These are phyloP conservation scores for Stellera chamaejasme DNA, from an alignment of 345 rosid species.

Conservation along the genomic window DNA sequence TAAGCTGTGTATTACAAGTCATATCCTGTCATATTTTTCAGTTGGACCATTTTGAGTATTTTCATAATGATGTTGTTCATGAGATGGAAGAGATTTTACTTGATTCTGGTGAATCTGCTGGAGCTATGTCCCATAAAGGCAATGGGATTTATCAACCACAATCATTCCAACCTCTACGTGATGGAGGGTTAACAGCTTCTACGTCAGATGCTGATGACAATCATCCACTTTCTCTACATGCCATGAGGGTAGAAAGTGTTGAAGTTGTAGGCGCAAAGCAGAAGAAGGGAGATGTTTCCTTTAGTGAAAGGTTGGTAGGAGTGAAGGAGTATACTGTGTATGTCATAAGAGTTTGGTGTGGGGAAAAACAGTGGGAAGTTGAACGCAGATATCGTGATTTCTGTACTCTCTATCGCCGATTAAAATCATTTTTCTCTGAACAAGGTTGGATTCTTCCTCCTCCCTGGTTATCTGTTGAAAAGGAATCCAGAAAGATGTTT, in stretches of 20 bases:
- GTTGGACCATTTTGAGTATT: conserved; percentile 54
- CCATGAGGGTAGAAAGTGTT: conserved; percentile 56
- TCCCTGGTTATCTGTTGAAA: conserved; percentile 76
- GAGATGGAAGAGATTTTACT: conserved; percentile 98
- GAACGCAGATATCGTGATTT: conserved; percentile 95
- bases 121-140: conserved; percentile 46
- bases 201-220: conserved; percentile 46
- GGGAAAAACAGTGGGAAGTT: conserved; percentile 78
- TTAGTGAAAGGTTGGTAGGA: conserved; percentile 93
- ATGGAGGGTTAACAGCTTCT: conserved; percentile 74
- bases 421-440: conserved; percentile 64
- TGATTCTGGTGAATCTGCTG: conserved; percentile 64
- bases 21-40: conserved; percentile 23
- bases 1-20: conserved; percentile 7
- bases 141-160: conserved; percentile 41
- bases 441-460: conserved; percentile 84
- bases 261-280: conserved; percentile 91
- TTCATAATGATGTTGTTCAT: conserved; percentile 78
- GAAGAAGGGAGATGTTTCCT: conserved; percentile 84
- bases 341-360: conserved; percentile 68
- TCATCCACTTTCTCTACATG: conserved; percentile 25
- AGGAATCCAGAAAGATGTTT: conserved; percentile 75
- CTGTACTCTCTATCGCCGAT: conserved; percentile 65
- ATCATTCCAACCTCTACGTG: conserved; percentile 48
- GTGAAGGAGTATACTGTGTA: conserved; percentile 89